Conservation (phyloP, 148 eudicot species). For the Polygonum aviculare region DNA sequence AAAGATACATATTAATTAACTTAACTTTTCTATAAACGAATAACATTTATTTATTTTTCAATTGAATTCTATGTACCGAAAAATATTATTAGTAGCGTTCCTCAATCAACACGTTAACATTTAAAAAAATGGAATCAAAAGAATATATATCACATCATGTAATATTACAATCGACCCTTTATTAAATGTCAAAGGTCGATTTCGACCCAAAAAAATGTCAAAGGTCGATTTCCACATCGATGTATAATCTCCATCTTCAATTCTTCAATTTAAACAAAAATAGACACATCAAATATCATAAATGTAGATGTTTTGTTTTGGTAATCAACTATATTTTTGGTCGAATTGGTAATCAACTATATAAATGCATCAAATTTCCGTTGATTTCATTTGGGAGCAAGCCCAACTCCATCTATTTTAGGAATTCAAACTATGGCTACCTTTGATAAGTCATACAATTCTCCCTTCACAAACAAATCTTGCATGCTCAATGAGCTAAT, state of each 20-base stretch:
- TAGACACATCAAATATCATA: not conserved
- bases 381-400: not conserved
- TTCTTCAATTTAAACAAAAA: not conserved
- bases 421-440: not conserved
- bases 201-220: not conserved
- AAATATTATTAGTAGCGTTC: too few species aligned
- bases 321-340: not conserved
- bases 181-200: not conserved
- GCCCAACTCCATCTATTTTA: not conserved
- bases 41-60: too few species aligned
- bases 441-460: not conserved
- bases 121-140: not conserved
- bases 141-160: not conserved
- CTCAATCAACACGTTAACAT: too few species aligned
- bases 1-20: too few species aligned
- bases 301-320: not conserved
- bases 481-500: conserved; percentile 13
- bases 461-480: not conserved
- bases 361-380: not conserved
- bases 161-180: not conserved
- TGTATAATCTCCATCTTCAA: not conserved
- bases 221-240: not conserved
- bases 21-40: too few species aligned
- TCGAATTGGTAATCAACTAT: not conserved
- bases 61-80: too few species aligned